Conservation (phyloP, 805 yeast genomes). For the Saturnispora diversa region DNA sequence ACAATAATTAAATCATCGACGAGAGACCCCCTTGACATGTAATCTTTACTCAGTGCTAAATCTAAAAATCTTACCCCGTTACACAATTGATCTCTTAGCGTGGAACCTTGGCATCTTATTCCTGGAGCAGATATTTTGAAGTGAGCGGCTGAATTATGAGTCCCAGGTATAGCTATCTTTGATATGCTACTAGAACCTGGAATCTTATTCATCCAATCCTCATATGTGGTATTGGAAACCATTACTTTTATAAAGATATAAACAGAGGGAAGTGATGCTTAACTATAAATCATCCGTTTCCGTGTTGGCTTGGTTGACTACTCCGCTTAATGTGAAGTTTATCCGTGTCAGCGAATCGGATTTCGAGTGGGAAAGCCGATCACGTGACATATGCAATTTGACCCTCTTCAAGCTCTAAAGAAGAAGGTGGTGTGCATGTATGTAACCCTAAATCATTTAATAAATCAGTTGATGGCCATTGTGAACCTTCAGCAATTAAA, state of each 20-base stretch:
- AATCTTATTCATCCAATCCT: constrained; percentile 39
- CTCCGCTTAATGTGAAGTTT: not conserved
- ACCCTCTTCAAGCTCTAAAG: not conserved
- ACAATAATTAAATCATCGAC: constrained; percentile 53
- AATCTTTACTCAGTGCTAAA: constrained; percentile 53
- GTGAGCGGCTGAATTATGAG: constrained; percentile 75
- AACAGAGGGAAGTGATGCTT: not conserved
- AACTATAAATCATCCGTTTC: not conserved
- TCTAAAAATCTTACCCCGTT: constrained; percentile 75
- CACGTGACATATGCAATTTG: not conserved
- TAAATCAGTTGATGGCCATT: not conserved
- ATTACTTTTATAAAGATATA: not conserved
- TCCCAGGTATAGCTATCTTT: constrained; percentile 65
- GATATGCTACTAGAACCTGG: constrained; percentile 45
- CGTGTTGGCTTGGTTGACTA: not conserved
- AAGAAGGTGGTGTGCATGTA: not conserved
- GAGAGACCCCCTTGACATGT: constrained; percentile 34
- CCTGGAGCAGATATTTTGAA: constrained; percentile 59
- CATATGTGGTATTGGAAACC: constrained; percentile 8
- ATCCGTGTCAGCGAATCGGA: constrained; percentile 1
- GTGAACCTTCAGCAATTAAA: constrained; percentile 12
- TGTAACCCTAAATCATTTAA: constrained; percentile 14
- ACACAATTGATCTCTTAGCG: constrained; percentile 52
- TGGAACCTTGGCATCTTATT: constrained; percentile 64
- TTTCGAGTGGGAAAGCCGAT: not conserved